Conservation (phyloP, 805 yeast species). For the Schwanniomyces occidentalis region DNA sequence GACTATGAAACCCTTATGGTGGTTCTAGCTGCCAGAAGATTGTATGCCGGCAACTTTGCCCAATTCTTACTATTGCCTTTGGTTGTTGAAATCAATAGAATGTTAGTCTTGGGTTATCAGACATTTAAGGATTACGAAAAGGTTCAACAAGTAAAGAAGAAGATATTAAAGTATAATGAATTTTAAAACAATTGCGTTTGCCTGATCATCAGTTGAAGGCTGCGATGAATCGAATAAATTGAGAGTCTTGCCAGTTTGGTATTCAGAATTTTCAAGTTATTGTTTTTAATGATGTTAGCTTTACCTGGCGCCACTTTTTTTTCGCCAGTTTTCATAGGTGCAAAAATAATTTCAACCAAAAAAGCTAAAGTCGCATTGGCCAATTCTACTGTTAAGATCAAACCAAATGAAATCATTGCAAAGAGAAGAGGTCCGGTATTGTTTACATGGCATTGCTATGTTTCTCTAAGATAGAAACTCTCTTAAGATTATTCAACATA, state of each 20-base stretch:
- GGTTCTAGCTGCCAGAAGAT: constrained; percentile 87
- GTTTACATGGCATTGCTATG: too few species aligned
- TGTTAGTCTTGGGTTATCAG: constrained; percentile 80
- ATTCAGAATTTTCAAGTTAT: constrained; percentile 56
- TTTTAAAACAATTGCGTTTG: constrained; percentile 47
- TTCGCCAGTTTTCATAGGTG: constrained; percentile 81
- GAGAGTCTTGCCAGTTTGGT: constrained; percentile 54
- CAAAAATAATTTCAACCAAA: constrained; percentile 68
- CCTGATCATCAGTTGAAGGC: constrained; percentile 63
- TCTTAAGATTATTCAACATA: too few species aligned
- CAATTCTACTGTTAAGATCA: constrained; percentile 83
- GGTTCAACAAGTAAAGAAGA: constrained; percentile 57
- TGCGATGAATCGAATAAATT: constrained; percentile 52
- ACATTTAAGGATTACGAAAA: constrained; percentile 70
- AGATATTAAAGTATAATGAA: constrained; percentile 70
- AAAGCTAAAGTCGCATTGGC: constrained; percentile 82
- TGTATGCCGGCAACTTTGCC: constrained; percentile 76
- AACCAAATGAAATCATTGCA: constrained; percentile 92
- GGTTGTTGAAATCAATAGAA: constrained; percentile 86
- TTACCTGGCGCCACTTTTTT: constrained; percentile 88
- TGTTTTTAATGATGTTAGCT: constrained; percentile 60
- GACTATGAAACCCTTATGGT: constrained; percentile 89
- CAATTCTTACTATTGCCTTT: constrained; percentile 75
- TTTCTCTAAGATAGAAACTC: too few species aligned
- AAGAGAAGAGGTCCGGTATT: too few species aligned